phyloP scores from a whole-genome alignment of 345 rosid genomes.

The Arabis hirsuta region DNA sequence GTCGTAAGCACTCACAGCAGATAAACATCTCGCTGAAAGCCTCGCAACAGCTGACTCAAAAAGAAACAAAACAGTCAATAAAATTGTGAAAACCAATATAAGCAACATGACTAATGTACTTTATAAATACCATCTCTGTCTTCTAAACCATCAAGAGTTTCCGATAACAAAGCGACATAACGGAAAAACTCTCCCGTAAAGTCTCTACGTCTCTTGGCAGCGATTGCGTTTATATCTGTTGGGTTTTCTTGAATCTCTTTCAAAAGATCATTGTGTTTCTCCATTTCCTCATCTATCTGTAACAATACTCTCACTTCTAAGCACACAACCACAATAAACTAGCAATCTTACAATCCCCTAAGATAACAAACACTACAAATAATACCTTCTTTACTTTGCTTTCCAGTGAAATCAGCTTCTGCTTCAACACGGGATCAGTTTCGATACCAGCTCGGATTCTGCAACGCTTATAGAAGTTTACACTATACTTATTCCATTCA shows the following conservation, averaged over 20 bases:
- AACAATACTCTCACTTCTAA: constrained; percentile 50
- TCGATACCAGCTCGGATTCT: constrained; percentile 58
- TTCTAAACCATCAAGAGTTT: constrained; percentile 71
- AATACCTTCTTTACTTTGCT: constrained; percentile 83
- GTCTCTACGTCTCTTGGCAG: constrained; percentile 73
- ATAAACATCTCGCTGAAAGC: constrained; percentile 84
- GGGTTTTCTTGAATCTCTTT: constrained; percentile 84
- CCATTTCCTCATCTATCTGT: constrained; percentile 98
- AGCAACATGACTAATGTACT: constrained; percentile 5
- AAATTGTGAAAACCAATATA: neutral
- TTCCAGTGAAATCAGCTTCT: constrained; percentile 58
- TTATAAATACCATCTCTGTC: constrained; percentile 75
- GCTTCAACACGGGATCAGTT: constrained; percentile 58
- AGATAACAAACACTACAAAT: no score
- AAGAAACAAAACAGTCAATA: neutral
- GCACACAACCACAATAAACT: constrained; percentile 8
- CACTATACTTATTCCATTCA: constrained; percentile 83
- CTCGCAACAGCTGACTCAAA: constrained; percentile 71
- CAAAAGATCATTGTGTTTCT: constrained; percentile 68
- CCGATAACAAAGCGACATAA: constrained; percentile 65
- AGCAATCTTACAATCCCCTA: no score
- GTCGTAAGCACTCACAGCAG: constrained; percentile 83
- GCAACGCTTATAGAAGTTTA: constrained; percentile 71
- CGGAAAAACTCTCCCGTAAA: constrained; percentile 82
- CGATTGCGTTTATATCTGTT: constrained; percentile 75